Conservation (phyloP, 768 basidiomycete genomes). For the Tulasnella sp. region DNA sequence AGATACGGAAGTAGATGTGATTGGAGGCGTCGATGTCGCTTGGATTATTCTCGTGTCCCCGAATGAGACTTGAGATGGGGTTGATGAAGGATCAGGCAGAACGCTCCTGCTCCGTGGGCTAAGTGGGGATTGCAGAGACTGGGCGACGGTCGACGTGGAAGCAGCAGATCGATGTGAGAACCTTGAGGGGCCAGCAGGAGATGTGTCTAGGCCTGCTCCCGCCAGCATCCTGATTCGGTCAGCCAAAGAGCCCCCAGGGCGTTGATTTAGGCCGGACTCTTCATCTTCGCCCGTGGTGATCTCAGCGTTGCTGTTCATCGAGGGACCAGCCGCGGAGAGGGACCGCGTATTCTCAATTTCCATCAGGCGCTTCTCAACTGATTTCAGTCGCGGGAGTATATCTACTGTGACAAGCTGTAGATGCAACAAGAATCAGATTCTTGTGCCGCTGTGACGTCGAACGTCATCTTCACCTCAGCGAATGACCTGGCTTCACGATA, state of each 20-base stretch:
- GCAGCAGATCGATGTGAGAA: conserved; percentile 39
- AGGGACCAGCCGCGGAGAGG: conserved; percentile 12
- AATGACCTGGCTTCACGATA: conserved; percentile 56
- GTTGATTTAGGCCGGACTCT: conserved; percentile 33
- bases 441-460: conserved; percentile 11
- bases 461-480: conserved; percentile 41
- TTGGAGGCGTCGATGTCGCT: conserved; percentile 6
- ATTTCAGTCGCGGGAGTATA: conserved; percentile 33
- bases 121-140: background rate
- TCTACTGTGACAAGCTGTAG: conserved; percentile 33
- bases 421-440: conserved; percentile 8
- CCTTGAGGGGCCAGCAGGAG: conserved; percentile 20
- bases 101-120: conserved; percentile 33
- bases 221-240: conserved; percentile 70
- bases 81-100: conserved; percentile 32
- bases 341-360: conserved; percentile 30
- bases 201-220: conserved; percentile 46
- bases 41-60: conserved; percentile 10
- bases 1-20: conserved; percentile 11
- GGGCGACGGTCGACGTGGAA: conserved; percentile 22
- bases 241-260: conserved; percentile 58
- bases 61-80: background rate
- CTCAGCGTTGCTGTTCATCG: background rate
- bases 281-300: background rate
- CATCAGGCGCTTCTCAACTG: conserved; percentile 36